phyloP scores from a whole-genome alignment of 148 eudicot genomes.

The Euryodendron excelsum region DNA sequence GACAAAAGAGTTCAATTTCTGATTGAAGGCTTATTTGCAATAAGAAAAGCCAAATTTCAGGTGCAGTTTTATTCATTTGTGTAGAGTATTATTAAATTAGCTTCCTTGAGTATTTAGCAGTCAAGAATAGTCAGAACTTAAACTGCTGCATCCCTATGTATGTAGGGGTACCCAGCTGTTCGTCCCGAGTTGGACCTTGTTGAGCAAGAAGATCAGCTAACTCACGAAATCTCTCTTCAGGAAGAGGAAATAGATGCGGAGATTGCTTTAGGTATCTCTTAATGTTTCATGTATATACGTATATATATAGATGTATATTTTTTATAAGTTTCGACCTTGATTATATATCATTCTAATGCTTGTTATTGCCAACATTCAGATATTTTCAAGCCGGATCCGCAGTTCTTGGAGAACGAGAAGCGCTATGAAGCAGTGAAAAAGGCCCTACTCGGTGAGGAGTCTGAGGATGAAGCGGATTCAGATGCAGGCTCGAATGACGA shows the following conservation, averaged over 20 bases:
- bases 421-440: constrained; percentile 81
- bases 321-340: neutral
- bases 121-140: constrained; percentile 13
- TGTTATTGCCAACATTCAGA: constrained; percentile 42
- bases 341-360: neutral
- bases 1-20: constrained; percentile 92
- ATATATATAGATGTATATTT: neutral
- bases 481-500: constrained; percentile 71
- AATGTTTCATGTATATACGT: too few species aligned
- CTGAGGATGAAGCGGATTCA: constrained; percentile 71
- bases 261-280: constrained; percentile 76
- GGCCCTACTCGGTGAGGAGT: constrained; percentile 81
- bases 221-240: constrained; percentile 75
- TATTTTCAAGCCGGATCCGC: constrained; percentile 78
- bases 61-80: constrained; percentile 27
- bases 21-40: constrained; percentile 88
- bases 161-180: constrained; percentile 88
- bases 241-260: constrained; percentile 79
- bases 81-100: neutral
- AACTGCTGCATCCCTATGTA: constrained; percentile 8
- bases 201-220: constrained; percentile 88
- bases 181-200: constrained; percentile 92
- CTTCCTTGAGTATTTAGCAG: neutral
- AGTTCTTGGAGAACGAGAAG: constrained; percentile 74
- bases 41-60: constrained; percentile 88